These are phyloP conservation scores for Cyberlindnera japonica DNA, from an alignment of 805 yeast species.

Conservation along the genomic window DNA sequence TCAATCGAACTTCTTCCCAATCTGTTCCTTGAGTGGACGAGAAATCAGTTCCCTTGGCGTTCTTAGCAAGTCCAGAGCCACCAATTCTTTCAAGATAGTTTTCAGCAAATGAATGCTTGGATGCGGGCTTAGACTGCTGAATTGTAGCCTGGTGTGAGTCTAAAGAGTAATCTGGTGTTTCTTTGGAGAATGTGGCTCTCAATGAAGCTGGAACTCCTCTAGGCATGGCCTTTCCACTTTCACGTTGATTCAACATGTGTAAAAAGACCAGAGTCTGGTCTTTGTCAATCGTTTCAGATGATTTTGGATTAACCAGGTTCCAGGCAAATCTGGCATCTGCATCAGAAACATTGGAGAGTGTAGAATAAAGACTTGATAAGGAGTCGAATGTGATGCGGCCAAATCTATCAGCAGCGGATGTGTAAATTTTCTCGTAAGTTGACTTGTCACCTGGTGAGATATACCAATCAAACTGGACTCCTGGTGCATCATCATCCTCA, in stretches of 20 bases:
- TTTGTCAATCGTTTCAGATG: slow-evolving; percentile 82
- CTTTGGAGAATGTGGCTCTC: slow-evolving; percentile 87
- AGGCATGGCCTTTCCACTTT: slow-evolving; percentile 81
- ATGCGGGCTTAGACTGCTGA: slow-evolving; percentile 21
- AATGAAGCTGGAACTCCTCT: slow-evolving; percentile 91
- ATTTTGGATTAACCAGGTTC: slow-evolving; percentile 91
- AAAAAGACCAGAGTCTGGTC: slow-evolving; percentile 88
- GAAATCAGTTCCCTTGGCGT: slow-evolving; percentile 62
- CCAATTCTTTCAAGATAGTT: slow-evolving; percentile 56
- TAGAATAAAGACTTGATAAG: slow-evolving; percentile 61
- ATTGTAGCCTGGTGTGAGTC: slow-evolving; percentile 47
- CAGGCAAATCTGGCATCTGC: slow-evolving; percentile 88
- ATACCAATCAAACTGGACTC: slow-evolving; percentile 81
- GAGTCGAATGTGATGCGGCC: slow-evolving; percentile 80
- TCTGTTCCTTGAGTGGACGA: slow-evolving; percentile 69
- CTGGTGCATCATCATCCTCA: slow-evolving; percentile 41
- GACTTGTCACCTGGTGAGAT: slow-evolving; percentile 83
- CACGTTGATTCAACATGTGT: slow-evolving; percentile 88
- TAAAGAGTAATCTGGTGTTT: slow-evolving; percentile 68
- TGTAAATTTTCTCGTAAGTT: slow-evolving; percentile 74
- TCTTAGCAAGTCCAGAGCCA: slow-evolving; percentile 31
- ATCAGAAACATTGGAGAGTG: slow-evolving; percentile 70
- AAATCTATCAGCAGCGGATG: slow-evolving; percentile 66
- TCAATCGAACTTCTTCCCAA: slow-evolving; percentile 87
- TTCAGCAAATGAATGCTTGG: slow-evolving; percentile 46